A percentile compares a stretch with the other conserved stretches of the same genome.
Evolutionary conservation across 176 grass and related monocot species (phyloP).

Genomic region (Carex scoparia): DNA sequence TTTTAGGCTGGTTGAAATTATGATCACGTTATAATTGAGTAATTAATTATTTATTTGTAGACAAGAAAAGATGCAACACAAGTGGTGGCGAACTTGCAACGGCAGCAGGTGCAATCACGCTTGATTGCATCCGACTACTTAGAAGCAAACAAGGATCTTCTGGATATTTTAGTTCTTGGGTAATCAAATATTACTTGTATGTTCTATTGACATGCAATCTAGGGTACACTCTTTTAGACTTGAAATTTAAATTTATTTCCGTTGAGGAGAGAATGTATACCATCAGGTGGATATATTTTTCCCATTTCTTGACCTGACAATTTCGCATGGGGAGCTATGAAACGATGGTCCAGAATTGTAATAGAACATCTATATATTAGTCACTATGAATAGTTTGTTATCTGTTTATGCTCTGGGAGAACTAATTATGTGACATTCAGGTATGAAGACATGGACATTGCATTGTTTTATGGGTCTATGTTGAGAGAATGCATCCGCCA

Average conservation of each 20-base stretch:
- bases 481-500: conserved; percentile 98
- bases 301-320: neutral
- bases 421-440: conserved; percentile 29
- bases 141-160: conserved; percentile 26
- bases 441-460: conserved; percentile 95
- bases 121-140: conserved; percentile 26
- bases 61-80: conserved; percentile 27
- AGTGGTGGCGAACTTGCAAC: conserved; percentile 27
- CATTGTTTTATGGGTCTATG: conserved; percentile 96
- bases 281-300: neutral
- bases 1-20: neutral
- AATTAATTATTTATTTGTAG: neutral
- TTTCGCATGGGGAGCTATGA: neutral
- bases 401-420: neutral
- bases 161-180: conserved; percentile 25
- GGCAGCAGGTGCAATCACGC: conserved; percentile 23
- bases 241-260: neutral
- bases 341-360: neutral
- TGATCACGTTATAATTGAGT: neutral
- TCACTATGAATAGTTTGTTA: neutral
- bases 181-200: conserved; percentile 10
- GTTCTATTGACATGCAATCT: neutral
- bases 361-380: neutral
- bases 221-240: neutral
- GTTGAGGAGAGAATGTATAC: neutral